phyloP scores from a whole-genome alignment of 2,329 filamentous ascomycete species.

The Akanthomyces lecanii region DNA sequence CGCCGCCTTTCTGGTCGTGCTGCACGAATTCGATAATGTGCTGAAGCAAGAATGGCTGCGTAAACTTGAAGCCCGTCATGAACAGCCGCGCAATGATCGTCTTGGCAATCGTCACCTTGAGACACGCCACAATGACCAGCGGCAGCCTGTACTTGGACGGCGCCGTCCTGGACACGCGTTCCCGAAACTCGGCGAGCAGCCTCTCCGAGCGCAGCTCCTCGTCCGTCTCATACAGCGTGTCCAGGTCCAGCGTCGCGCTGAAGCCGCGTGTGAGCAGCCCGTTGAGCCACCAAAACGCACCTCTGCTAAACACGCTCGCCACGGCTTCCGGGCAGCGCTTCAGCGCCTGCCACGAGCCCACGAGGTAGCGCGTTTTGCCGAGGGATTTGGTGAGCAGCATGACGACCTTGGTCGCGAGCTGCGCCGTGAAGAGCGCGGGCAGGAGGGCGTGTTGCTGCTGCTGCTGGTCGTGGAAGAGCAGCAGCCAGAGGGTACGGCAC shows the following conservation, averaged over 20 bases:
- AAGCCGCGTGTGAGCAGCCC: constrained; percentile 15
- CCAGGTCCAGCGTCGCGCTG: constrained; percentile 10
- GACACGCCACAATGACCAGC: constrained; percentile 1
- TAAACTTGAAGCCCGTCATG: constrained; percentile 23
- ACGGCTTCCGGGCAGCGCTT: constrained; percentile 27
- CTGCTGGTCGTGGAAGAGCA: background rate
- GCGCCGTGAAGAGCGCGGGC: constrained; percentile 28
- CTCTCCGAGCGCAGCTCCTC: constrained; percentile 13
- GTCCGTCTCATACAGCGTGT: constrained; percentile 13
- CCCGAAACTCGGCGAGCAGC: background rate
- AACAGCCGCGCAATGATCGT: constrained; percentile 17
- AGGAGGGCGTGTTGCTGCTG: constrained; percentile 17
- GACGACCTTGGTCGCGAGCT: constrained; percentile 27
- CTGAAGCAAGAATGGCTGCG: constrained; percentile 24
- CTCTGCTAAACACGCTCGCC: constrained; percentile 20
- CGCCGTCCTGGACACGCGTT: background rate
- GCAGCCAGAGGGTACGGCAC: constrained; percentile 35
- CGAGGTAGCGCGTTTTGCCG: constrained; percentile 12
- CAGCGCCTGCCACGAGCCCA: constrained; percentile 24
- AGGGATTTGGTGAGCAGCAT: constrained; percentile 21
- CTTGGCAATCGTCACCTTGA: constrained; percentile 20
- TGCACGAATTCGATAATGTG: constrained; percentile 19
- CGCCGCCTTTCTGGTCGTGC: constrained; percentile 6
- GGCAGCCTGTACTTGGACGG: background rate
- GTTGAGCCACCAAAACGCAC: constrained; percentile 25